Percentiles rank a stretch among this genome's conserved stretches.
Evolutionary conservation across 345 rosid species (phyloP).

Genomic region (Melastoma malabathricum): DNA sequence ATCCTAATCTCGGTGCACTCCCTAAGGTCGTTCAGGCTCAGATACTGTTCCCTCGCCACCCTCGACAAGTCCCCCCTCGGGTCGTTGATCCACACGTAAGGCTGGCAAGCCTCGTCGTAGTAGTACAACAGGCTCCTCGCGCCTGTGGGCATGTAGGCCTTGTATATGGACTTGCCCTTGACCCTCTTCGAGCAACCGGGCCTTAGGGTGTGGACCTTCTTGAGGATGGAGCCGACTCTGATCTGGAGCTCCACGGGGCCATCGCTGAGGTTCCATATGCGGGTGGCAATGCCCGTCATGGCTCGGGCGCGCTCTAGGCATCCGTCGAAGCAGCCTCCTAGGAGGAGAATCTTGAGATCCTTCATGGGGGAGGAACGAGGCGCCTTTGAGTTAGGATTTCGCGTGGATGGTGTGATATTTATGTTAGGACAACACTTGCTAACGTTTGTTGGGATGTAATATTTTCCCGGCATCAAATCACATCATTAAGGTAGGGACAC

Average conservation of each 20-base stretch:
- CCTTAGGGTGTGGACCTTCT: slow-evolving; percentile 65
- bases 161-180: slow-evolving; percentile 60
- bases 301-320: slow-evolving; percentile 49
- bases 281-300: slow-evolving; percentile 35
- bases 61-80: slow-evolving; percentile 53
- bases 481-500: too few species aligned
- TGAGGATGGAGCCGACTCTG: slow-evolving; percentile 72
- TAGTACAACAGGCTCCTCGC: slow-evolving; percentile 53
- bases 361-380: too few species aligned
- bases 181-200: slow-evolving; percentile 71
- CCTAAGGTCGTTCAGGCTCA: slow-evolving; percentile 71
- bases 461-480: too few species aligned
- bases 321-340: slow-evolving; percentile 53
- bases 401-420: too few species aligned
- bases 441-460: too few species aligned
- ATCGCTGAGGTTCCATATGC: slow-evolving; percentile 69
- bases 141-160: slow-evolving; percentile 52
- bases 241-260: slow-evolving; percentile 62
- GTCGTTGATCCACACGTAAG: slow-evolving; percentile 80
- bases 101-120: slow-evolving; percentile 63
- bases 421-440: too few species aligned
- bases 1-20: slow-evolving; percentile 73
- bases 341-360: slow-evolving; percentile 17
- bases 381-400: too few species aligned
- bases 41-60: slow-evolving; percentile 84